These are phyloP conservation scores for Daedaleopsis nitida DNA, from an alignment of 768 basidiomycete genomes.

Conservation along the genomic window DNA sequence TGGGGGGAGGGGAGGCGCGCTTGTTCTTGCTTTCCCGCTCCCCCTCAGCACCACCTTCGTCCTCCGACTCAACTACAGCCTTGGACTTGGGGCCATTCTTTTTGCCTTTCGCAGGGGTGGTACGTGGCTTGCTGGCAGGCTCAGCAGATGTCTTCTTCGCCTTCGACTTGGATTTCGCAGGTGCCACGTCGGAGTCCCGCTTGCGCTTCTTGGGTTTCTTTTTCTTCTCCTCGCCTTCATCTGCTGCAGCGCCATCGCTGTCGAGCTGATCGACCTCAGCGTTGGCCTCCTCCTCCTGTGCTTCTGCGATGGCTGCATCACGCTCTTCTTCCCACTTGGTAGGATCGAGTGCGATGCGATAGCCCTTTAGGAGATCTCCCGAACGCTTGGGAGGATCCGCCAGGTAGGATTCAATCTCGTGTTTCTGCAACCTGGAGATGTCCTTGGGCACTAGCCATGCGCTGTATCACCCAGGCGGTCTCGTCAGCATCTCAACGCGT, in stretches of 20 bases:
- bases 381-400: constrained; percentile 75
- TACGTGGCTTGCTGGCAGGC: constrained; percentile 40
- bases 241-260: constrained; percentile 43
- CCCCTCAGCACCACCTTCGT: constrained; percentile 37
- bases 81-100: constrained; percentile 65
- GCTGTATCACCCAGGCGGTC: constrained; percentile 41
- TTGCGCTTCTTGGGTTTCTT: constrained; percentile 61
- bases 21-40: constrained; percentile 50
- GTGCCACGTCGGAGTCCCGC: constrained; percentile 55
- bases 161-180: constrained; percentile 44
- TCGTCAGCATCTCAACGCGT: constrained; percentile 9
- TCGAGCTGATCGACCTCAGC: constrained; percentile 70
- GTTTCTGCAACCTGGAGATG: constrained; percentile 71
- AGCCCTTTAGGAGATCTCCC: constrained; percentile 75
- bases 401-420: constrained; percentile 87
- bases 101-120: constrained; percentile 42
- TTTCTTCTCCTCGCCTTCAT: constrained; percentile 47
- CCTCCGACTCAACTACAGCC: constrained; percentile 68
- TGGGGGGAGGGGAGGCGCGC: constrained; percentile 59
- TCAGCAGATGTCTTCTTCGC: constrained; percentile 45
- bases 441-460: constrained; percentile 85
- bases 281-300: constrained; percentile 51
- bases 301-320: constrained; percentile 36
- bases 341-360: constrained; percentile 75
- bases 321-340: constrained; percentile 61